These are phyloP conservation scores for Fusarium sp. DNA, from an alignment of 2,329 filamentous ascomycete species.

Conservation along the genomic window DNA sequence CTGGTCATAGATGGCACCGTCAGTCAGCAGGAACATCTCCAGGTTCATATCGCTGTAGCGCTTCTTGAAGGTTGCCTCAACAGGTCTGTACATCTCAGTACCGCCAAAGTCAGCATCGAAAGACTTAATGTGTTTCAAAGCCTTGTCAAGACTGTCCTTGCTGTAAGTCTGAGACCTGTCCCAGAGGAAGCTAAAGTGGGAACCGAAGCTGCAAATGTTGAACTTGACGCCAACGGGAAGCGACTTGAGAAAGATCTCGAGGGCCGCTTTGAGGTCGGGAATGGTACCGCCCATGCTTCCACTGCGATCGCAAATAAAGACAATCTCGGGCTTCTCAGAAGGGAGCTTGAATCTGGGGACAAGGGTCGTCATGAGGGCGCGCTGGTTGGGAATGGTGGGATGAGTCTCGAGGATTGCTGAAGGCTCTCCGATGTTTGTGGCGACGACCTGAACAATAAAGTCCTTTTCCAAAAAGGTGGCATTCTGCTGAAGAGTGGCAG, in stretches of 20 bases:
- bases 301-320: constrained; percentile 79
- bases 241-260: constrained; percentile 73
- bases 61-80: constrained; percentile 55
- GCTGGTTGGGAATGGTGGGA: constrained; percentile 67
- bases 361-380: constrained; percentile 76
- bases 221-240: constrained; percentile 72
- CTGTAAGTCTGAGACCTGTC: constrained; percentile 58
- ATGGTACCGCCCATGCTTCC: constrained; percentile 72
- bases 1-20: constrained; percentile 65
- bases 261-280: constrained; percentile 61
- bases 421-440: constrained; percentile 69
- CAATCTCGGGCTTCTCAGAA: constrained; percentile 66
- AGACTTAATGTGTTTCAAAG: constrained; percentile 52
- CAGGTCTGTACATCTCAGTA: constrained; percentile 61
- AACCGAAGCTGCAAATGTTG: constrained; percentile 77
- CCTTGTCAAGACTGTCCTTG: constrained; percentile 55
- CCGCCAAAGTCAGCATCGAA: constrained; percentile 63
- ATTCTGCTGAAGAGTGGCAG: constrained; percentile 67
- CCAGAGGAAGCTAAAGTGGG: constrained; percentile 58
- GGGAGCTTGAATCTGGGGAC: constrained; percentile 76
- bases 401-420: constrained; percentile 75
- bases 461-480: constrained; percentile 68
- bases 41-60: constrained; percentile 59
- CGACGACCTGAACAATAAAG: constrained; percentile 73
- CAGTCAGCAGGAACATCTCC: constrained; percentile 66